phyloP scores from a whole-genome alignment of 352 stramenopile genomes.

The Phytopythium sindhum region DNA sequence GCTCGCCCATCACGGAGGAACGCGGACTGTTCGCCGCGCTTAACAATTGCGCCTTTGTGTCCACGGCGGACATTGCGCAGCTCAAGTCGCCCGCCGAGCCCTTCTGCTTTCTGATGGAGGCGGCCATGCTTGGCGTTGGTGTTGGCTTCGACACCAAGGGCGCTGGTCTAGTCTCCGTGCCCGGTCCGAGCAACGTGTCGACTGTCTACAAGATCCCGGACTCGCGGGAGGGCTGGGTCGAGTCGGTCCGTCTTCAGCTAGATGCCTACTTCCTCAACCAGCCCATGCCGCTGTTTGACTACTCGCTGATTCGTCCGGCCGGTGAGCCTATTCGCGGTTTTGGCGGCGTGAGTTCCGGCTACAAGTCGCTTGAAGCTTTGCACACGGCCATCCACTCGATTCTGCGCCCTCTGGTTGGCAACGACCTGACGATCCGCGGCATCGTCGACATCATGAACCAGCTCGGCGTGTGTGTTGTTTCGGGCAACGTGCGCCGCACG shows the following conservation, averaged over 20 bases:
- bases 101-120: slow-evolving; percentile 96
- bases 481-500: slow-evolving; percentile 90
- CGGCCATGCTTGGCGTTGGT: slow-evolving; percentile 92
- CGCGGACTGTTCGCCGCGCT: slow-evolving; percentile 84
- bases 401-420: slow-evolving; percentile 48
- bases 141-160: slow-evolving; percentile 94
- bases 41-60: slow-evolving; percentile 95
- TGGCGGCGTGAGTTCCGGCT: slow-evolving; percentile 87
- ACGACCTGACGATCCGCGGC: slow-evolving; percentile 50
- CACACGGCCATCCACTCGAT: slow-evolving; percentile 60
- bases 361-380: slow-evolving; percentile 65
- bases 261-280: slow-evolving; percentile 78
- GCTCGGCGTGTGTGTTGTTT: slow-evolving; percentile 88
- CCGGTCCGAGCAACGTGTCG: slow-evolving; percentile 19
- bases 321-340: slow-evolving; percentile 89
- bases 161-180: slow-evolving; percentile 52
- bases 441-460: slow-evolving; percentile 95
- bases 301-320: slow-evolving; percentile 74
- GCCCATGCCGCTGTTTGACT: slow-evolving; percentile 64
- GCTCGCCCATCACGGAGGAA: slow-evolving; percentile 87
- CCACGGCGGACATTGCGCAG: slow-evolving; percentile 68
- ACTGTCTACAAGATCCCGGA: slow-evolving; percentile 42
- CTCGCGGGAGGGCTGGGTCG: slow-evolving; percentile 85
- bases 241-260: slow-evolving; percentile 77
- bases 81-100: slow-evolving; percentile 61